These are phyloP conservation scores for Glebionis coronaria DNA, from an alignment of 129 eudicot genomes.

Conservation along the genomic window DNA sequence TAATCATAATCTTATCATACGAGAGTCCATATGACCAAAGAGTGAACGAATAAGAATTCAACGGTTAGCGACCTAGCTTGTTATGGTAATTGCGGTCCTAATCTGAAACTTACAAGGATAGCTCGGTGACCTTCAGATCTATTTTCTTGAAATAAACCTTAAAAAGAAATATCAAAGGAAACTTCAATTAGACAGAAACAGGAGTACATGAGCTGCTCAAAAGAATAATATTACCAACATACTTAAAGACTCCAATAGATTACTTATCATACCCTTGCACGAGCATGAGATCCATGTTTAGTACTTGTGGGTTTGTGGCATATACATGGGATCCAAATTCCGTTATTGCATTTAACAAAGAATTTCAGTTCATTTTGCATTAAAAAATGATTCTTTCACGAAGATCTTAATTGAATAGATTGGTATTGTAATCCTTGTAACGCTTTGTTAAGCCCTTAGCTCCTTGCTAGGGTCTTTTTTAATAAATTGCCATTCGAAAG, in stretches of 20 bases:
- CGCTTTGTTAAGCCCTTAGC: no score
- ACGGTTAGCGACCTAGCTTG: no score
- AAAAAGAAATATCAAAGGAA: background rate
- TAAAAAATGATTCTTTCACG: background rate
- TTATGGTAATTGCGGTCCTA: no score
- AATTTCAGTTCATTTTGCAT: slow-evolving; percentile 3
- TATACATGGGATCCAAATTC: background rate
- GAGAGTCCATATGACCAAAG: no score
- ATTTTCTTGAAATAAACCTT: background rate
- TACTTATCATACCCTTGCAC: background rate
- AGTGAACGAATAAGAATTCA: no score
- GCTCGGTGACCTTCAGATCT: slow-evolving; percentile 1
- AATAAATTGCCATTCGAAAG: no score
- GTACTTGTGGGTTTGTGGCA: background rate
- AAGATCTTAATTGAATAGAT: background rate
- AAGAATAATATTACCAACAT: background rate
- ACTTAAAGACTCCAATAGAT: slow-evolving; percentile 10
- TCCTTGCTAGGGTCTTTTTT: no score
- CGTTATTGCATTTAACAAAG: background rate
- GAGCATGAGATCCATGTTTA: slow-evolving; percentile 9
- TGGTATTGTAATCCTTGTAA: no score
- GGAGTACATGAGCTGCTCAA: background rate
- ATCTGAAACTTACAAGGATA: no score
- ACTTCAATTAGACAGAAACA: background rate
- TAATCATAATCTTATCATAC: no score